phyloP scores from a whole-genome alignment of 495 filamentous ascomycete genomes.

The Corynascus novoguineensis region DNA sequence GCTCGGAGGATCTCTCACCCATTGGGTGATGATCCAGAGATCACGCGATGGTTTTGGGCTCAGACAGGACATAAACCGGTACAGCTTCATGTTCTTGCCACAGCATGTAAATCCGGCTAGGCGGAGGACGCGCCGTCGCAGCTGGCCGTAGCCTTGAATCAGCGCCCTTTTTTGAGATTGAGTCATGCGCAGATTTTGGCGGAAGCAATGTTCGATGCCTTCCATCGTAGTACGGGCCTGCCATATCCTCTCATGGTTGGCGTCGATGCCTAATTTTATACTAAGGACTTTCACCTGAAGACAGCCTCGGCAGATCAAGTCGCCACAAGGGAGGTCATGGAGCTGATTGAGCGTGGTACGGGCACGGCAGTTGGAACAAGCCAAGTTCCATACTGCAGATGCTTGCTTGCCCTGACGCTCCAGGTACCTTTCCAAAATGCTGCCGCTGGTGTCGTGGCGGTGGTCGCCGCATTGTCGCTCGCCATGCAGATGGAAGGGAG shows the following conservation, averaged over 20 bases:
- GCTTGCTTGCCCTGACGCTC: not conserved
- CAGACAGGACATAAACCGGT: slow-evolving; percentile 10
- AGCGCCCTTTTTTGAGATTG: not conserved
- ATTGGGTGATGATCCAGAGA: slow-evolving; percentile 10
- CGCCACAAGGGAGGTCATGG: slow-evolving; percentile 20
- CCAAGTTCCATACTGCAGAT: slow-evolving; percentile 14
- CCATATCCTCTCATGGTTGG: not conserved
- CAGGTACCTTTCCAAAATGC: not conserved
- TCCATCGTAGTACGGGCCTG: not conserved
- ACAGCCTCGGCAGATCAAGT: slow-evolving; percentile 14
- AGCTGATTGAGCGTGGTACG: not conserved
- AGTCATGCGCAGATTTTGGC: not conserved
- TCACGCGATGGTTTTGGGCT: not conserved
- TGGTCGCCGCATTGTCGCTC: slow-evolving; percentile 7
- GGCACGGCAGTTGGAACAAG: slow-evolving; percentile 7
- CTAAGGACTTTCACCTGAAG: not conserved
- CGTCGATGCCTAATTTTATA: not conserved
- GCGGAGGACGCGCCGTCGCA: not conserved
- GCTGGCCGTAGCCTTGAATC: not conserved
- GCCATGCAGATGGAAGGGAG: not conserved
- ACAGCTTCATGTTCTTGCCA: slow-evolving; percentile 2
- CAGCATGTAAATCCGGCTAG: slow-evolving; percentile 9
- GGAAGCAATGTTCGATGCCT: not conserved
- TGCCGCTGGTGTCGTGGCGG: slow-evolving; percentile 4
- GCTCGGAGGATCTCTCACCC: not conserved